Conservation (phyloP, 768 basidiomycete species). For the Jaapia argillacea region DNA sequence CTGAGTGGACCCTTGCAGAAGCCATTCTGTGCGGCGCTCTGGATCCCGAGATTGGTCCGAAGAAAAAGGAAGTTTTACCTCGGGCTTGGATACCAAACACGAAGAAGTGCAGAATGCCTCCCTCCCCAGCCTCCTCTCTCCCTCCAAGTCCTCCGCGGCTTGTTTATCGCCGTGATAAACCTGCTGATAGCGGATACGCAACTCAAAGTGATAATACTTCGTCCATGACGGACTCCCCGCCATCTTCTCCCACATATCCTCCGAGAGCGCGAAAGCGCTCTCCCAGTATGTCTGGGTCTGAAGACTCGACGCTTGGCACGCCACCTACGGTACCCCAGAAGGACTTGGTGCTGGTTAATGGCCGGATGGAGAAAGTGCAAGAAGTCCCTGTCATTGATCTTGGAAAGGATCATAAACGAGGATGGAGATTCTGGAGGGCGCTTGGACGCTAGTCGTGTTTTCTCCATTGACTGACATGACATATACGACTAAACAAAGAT, state of each 20-base stretch:
- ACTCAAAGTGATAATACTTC: too few species aligned
- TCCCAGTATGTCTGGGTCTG: not conserved
- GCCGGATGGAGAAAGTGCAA: too few species aligned
- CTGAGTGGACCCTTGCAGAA: too few species aligned
- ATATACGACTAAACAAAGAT: too few species aligned
- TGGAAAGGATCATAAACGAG: too few species aligned
- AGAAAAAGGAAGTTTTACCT: conserved; percentile 8
- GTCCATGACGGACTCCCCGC: not conserved
- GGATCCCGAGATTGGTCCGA: conserved; percentile 16
- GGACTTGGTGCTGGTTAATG: too few species aligned
- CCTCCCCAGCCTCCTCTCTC: conserved; percentile 3
- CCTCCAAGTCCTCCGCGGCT: not conserved
- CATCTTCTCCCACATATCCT: not conserved
- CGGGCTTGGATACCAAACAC: conserved; percentile 20
- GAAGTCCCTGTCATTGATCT: too few species aligned
- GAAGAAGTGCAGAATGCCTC: conserved; percentile 5
- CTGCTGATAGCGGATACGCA: not conserved
- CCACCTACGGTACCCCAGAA: not conserved
- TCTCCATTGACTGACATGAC: too few species aligned
- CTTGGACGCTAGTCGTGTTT: too few species aligned
- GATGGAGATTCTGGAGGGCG: too few species aligned
- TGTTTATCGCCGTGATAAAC: too few species aligned
- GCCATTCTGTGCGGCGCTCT: conserved; percentile 23
- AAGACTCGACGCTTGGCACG: not conserved
- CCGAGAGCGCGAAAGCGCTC: too few species aligned